Conservation (phyloP, 176 grass and related monocot species). For the Neostapfia colusana region DNA sequence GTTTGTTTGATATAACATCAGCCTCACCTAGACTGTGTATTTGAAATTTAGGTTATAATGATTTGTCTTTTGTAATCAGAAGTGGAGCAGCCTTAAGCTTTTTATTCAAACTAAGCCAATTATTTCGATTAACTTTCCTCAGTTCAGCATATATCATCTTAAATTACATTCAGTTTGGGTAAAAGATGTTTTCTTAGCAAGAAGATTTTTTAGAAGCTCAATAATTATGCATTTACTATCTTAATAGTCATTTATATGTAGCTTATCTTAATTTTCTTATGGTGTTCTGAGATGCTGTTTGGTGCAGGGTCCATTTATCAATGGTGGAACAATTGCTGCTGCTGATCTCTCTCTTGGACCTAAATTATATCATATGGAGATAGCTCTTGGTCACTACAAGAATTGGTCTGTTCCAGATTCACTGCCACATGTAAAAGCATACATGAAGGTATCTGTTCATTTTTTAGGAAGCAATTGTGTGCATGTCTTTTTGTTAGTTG, state of each 20-base stretch:
- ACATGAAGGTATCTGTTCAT: constrained; percentile 67
- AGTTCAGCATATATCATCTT: not conserved
- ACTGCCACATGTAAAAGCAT: constrained; percentile 65
- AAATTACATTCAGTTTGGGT: constrained; percentile 19
- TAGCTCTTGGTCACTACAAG: constrained; percentile 84
- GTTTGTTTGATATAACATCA: constrained; percentile 15
- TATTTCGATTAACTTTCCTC: constrained; percentile 9
- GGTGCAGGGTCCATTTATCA: constrained; percentile 84
- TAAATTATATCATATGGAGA: constrained; percentile 95
- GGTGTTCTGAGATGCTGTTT: constrained; percentile 16
- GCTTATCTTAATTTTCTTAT: constrained; percentile 7
- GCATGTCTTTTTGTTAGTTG: not conserved
- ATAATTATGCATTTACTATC: constrained; percentile 31
- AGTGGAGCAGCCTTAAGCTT: not conserved
- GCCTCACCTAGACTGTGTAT: not conserved
- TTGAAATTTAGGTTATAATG: not conserved
- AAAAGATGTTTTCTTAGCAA: not conserved
- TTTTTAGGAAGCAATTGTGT: constrained; percentile 9
- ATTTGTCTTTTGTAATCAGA: constrained; percentile 23
- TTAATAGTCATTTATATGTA: constrained; percentile 1
- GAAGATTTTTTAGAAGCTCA: not conserved
- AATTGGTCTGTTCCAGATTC: constrained; percentile 89
- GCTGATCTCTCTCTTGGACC: constrained; percentile 79
- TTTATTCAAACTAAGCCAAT: constrained; percentile 6
- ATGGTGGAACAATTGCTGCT: constrained; percentile 66